A percentile compares a stretch with the other conserved stretches of the same genome.
Evolutionary conservation across 441 rosid species (phyloP).

Genomic region (Syzygium malaccense): DNA sequence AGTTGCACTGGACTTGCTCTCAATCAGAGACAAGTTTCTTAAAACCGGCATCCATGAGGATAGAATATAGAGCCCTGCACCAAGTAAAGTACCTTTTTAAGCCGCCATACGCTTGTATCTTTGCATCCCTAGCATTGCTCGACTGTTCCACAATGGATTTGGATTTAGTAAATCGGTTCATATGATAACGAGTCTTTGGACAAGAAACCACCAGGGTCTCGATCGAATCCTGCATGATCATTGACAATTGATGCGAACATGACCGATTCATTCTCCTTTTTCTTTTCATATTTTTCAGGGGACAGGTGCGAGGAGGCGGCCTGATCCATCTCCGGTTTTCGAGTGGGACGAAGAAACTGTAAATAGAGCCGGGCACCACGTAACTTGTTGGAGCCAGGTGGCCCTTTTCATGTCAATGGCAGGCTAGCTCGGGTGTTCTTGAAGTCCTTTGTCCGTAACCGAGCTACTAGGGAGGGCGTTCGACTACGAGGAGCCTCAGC

Average conservation of each 20-base stretch:
- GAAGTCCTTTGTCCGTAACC: background rate
- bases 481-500: background rate
- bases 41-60: background rate
- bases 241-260: too few species aligned
- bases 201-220: background rate
- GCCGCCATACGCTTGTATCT: background rate
- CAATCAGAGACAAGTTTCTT: background rate
- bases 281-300: background rate
- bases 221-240: background rate
- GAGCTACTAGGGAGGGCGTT: background rate
- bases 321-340: background rate
- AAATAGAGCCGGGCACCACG: fast-evolving
- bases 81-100: background rate
- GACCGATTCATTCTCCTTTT: background rate
- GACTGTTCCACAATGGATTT: background rate
- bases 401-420: background rate
- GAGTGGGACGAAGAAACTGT: background rate
- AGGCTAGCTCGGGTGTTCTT: background rate
- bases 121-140: background rate
- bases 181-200: background rate
- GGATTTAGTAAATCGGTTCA: background rate
- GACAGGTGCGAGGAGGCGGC: background rate
- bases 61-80: background rate
- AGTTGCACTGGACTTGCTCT: background rate
- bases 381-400: background rate